These are phyloP conservation scores for Solanum boliviense DNA, from an alignment of 257 asterid genomes.

Conservation along the genomic window DNA sequence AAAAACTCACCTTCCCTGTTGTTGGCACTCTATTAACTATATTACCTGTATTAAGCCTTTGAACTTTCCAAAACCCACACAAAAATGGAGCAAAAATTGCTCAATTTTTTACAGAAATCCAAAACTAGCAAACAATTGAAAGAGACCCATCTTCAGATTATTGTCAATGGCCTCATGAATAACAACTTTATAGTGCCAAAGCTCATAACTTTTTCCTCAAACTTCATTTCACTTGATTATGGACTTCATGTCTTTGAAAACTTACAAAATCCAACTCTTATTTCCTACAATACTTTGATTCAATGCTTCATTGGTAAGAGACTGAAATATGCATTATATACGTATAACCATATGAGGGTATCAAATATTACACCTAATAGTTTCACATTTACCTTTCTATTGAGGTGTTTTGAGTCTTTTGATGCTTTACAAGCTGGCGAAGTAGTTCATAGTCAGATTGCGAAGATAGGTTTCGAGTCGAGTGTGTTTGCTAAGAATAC, in stretches of 20 bases:
- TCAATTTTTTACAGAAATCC: slow-evolving; percentile 25
- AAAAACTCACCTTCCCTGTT: not conserved
- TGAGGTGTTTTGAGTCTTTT: slow-evolving; percentile 32
- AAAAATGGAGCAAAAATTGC: slow-evolving; percentile 32
- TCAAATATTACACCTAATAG: slow-evolving; percentile 25
- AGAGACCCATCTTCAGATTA: slow-evolving; percentile 38
- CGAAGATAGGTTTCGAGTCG: slow-evolving; percentile 22
- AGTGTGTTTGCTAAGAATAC: slow-evolving; percentile 28
- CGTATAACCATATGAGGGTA: slow-evolving; percentile 23
- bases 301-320: slow-evolving; percentile 36
- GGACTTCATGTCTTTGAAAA: slow-evolving; percentile 14
- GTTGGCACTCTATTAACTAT: not conserved
- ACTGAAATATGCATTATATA: slow-evolving; percentile 11
- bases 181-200: slow-evolving; percentile 31
- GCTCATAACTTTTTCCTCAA: slow-evolving; percentile 22
- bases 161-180: slow-evolving; percentile 28
- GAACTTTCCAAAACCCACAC: not conserved
- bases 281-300: slow-evolving; percentile 33
- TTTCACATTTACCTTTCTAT: slow-evolving; percentile 36
- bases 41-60: not conserved
- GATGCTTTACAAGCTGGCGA: slow-evolving; percentile 20
- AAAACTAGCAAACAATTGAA: slow-evolving; percentile 21
- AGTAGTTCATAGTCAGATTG: slow-evolving; percentile 19
- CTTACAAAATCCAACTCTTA: slow-evolving; percentile 15
- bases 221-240: slow-evolving; percentile 26